Evolutionary conservation across 2,329 filamentous ascomycete species (phyloP), one percentile per base, ranked within the genome.

Genomic region (Colletotrichum magnum): DNA sequence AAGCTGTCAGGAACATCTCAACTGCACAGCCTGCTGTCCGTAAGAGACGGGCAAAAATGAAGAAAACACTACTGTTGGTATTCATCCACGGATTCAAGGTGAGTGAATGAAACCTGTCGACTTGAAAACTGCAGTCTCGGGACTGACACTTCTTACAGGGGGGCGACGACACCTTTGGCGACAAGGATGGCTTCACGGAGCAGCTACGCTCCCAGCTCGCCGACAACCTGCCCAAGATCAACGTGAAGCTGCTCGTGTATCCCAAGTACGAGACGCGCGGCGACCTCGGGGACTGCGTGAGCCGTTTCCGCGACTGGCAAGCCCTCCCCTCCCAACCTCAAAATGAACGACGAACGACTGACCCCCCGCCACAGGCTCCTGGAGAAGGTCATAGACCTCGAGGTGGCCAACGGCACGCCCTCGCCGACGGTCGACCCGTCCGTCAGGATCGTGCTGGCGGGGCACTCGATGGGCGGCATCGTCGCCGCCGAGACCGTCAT

Each of bases 391-490:
- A 98, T 98, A 75, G 96, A 98, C 79, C 85, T 98, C 75, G 95
- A 99, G 81, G 95, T 98, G 66, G 90, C 88, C 32, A 92, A 93
- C 73, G 86, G 87, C 53, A 95, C 94, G 0, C 89, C 93, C 1
- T 95, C 92, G 5, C 95, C 95, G 0, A 97, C 93, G 0, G 87
- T 97, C 72, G 94, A 97, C 70, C 94, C 94, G 5, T 94, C 92
- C 0, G 94, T 97, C 21, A 91, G 90, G 75, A 92, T 93, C 32
- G 87, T 97, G 54, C 87, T 98, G 16, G 84, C 97, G 66, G 95
- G 95, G 26, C 95, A 98, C 79, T 95, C 92, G 9, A 98, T 93
- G 93, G 93, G 93, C 74, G 96, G 96, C 74, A 98, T 98, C 75
- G 94, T 98, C 54, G 95, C 94, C 12, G 95, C 94, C 41, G 96